These are phyloP conservation scores for Akanthomyces muscarius DNA, from an alignment of 2,329 filamentous ascomycete genomes.

Conservation along the genomic window DNA sequence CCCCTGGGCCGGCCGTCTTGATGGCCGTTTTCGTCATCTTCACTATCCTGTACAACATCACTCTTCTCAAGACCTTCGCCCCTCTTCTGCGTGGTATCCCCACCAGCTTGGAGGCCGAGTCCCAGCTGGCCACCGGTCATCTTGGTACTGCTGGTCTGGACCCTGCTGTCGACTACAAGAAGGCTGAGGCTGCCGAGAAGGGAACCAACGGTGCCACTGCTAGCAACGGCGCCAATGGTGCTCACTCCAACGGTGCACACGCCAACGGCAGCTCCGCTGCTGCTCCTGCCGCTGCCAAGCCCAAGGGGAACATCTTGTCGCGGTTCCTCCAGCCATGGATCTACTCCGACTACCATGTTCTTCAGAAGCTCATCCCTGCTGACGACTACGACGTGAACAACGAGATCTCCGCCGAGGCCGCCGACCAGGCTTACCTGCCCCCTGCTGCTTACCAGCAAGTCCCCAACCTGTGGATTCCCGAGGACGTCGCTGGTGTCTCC, in stretches of 20 bases:
- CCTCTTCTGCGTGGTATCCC: conserved; percentile 71
- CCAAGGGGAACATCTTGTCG: conserved; percentile 50
- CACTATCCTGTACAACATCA: conserved; percentile 71
- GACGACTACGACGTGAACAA: conserved; percentile 43
- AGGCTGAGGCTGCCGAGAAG: conserved; percentile 21
- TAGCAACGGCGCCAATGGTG: conserved; percentile 19
- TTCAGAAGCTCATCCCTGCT: conserved; percentile 67
- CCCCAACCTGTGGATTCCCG: conserved; percentile 72
- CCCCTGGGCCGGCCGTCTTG: conserved; percentile 66
- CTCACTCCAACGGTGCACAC: conserved; percentile 25
- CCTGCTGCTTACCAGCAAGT: conserved; percentile 60
- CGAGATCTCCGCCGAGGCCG: conserved; percentile 58
- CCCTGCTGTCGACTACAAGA: conserved; percentile 22
- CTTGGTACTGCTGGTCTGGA: conserved; percentile 22
- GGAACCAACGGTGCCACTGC: conserved; percentile 18
- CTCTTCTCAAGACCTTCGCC: conserved; percentile 63
- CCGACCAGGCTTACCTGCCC: conserved; percentile 67
- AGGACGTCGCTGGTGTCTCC: conserved; percentile 65
- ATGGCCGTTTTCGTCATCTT: conserved; percentile 75
- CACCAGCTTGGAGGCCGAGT: conserved; percentile 49
- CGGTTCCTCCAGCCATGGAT: conserved; percentile 73
- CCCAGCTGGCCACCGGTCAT: conserved; percentile 23
- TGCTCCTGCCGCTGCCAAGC: conserved; percentile 25
- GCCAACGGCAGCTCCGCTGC: conserved; percentile 28
- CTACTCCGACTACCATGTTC: conserved; percentile 65